phyloP scores from a whole-genome alignment of 2,329 filamentous ascomycete species.

The Colletotrichum sojae region DNA sequence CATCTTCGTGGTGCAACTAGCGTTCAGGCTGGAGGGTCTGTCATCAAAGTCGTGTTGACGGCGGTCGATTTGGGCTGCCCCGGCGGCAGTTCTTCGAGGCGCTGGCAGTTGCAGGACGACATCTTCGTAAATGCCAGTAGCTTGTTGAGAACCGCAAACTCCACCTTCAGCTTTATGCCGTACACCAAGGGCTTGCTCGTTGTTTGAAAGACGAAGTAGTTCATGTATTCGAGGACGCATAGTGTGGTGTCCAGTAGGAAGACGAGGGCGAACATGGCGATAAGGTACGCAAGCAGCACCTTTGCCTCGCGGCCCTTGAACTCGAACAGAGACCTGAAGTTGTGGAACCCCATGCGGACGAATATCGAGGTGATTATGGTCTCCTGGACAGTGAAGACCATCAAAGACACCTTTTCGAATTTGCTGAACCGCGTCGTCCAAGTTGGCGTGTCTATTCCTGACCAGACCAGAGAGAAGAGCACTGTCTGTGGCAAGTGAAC shows the following conservation, averaged over 20 bases:
- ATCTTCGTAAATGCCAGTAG: constrained; percentile 41
- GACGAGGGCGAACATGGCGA: constrained; percentile 56
- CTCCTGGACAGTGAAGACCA: constrained; percentile 69
- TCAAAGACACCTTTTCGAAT: constrained; percentile 69
- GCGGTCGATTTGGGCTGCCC: background rate
- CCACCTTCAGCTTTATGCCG: constrained; percentile 53
- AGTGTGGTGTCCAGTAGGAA: constrained; percentile 56
- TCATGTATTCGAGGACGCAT: constrained; percentile 54
- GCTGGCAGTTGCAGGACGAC: constrained; percentile 21
- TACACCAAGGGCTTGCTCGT: constrained; percentile 38
- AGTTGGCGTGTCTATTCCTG: constrained; percentile 48
- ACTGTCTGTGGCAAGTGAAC: constrained; percentile 65
- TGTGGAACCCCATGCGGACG: constrained; percentile 54
- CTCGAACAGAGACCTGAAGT: constrained; percentile 33
- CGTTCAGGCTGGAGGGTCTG: background rate
- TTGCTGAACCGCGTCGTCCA: constrained; percentile 53
- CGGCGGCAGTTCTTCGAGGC: constrained; percentile 1
- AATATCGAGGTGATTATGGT: constrained; percentile 61
- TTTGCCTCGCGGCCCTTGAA: constrained; percentile 29
- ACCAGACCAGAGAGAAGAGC: constrained; percentile 64
- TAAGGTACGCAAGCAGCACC: constrained; percentile 54
- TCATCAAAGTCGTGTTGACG: constrained; percentile 1
- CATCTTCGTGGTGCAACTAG: no score
- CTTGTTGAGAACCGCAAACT: constrained; percentile 63
- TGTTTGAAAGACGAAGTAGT: constrained; percentile 48